Evolutionary conservation across 768 basidiomycete genomes (phyloP).

Genomic region (Floccularia luteovirens): DNA sequence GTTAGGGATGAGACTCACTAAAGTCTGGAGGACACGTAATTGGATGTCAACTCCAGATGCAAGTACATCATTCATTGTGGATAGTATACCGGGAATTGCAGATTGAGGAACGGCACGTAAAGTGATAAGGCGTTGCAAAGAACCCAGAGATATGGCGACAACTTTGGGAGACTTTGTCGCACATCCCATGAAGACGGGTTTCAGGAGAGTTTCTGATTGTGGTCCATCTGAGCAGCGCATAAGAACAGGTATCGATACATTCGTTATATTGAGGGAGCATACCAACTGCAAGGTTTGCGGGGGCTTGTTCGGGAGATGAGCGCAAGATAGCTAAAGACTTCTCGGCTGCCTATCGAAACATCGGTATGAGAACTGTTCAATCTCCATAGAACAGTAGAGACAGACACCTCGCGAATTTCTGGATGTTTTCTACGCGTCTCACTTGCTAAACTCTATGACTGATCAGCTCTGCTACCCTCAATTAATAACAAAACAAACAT

Average conservation of each 20-base stretch:
- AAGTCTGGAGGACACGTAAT: slow-evolving; percentile 85
- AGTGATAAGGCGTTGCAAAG: slow-evolving; percentile 83
- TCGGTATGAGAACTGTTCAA: slow-evolving; percentile 12
- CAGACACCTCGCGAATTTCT: slow-evolving; percentile 83
- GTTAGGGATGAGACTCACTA: slow-evolving; percentile 86
- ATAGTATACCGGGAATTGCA: slow-evolving; percentile 72
- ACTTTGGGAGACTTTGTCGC: slow-evolving; percentile 92
- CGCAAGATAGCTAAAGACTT: slow-evolving; percentile 77
- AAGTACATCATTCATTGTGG: slow-evolving; percentile 81
- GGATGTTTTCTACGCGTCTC: slow-evolving; percentile 87
- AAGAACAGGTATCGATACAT: slow-evolving; percentile 4
- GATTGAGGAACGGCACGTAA: slow-evolving; percentile 80
- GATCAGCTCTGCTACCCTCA: not conserved
- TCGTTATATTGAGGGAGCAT: slow-evolving; percentile 14
- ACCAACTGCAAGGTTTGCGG: slow-evolving; percentile 68
- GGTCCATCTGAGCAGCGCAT: slow-evolving; percentile 47
- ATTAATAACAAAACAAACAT: slow-evolving; percentile 1
- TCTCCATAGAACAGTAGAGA: slow-evolving; percentile 6
- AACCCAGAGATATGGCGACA: slow-evolving; percentile 85
- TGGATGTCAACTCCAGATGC: slow-evolving; percentile 97
- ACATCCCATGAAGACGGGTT: slow-evolving; percentile 91
- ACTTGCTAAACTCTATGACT: slow-evolving; percentile 66
- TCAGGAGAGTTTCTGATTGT: slow-evolving; percentile 73
- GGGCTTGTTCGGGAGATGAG: slow-evolving; percentile 78
- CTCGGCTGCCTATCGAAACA: slow-evolving; percentile 60